A percentile compares a stretch with the other conserved stretches of the same genome.
Evolutionary conservation across 1,139 yeast genomes (phyloP).

Genomic region (Candida anutae): DNA sequence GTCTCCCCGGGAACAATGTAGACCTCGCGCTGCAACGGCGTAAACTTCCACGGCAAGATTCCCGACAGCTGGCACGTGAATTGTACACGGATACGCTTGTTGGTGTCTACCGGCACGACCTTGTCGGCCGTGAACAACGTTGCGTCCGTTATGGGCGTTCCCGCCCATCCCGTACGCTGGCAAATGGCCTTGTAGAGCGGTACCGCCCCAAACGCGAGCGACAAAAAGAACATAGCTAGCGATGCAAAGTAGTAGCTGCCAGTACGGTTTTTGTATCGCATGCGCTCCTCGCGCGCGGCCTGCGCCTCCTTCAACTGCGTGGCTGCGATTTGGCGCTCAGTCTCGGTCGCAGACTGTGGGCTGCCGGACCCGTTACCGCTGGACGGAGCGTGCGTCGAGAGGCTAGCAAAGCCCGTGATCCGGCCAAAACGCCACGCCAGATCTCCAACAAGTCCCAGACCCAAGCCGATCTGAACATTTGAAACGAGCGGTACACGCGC

Average conservation of each 20-base stretch:
- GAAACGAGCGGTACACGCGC: no score
- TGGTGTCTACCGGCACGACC: conserved; percentile 80
- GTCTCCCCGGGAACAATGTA: conserved; percentile 96
- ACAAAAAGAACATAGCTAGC: conserved; percentile 62
- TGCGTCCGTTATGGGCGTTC: conserved; percentile 84
- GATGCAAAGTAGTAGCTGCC: conserved; percentile 70
- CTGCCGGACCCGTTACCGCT: conserved; percentile 6
- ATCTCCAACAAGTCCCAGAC: no score
- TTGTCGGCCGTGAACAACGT: conserved; percentile 79
- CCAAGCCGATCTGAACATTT: no score
- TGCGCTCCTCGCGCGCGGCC: conserved; percentile 21
- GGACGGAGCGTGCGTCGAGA: not conserved
- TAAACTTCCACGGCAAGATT: conserved; percentile 89
- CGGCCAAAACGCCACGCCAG: no score
- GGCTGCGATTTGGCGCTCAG: no score
- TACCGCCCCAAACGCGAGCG: conserved; percentile 85
- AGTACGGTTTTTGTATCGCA: conserved; percentile 33
- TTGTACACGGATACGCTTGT: conserved; percentile 69
- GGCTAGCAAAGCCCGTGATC: not conserved
- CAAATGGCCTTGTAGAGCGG: conserved; percentile 90
- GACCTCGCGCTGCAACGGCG: conserved; percentile 92
- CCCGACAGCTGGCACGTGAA: conserved; percentile 93
- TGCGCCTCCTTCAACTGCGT: no score
- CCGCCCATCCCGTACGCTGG: conserved; percentile 94
- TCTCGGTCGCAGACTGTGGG: no score